These are phyloP conservation scores for Carnegiea gigantea DNA, from an alignment of 179 eudicot species.

Conservation along the genomic window DNA sequence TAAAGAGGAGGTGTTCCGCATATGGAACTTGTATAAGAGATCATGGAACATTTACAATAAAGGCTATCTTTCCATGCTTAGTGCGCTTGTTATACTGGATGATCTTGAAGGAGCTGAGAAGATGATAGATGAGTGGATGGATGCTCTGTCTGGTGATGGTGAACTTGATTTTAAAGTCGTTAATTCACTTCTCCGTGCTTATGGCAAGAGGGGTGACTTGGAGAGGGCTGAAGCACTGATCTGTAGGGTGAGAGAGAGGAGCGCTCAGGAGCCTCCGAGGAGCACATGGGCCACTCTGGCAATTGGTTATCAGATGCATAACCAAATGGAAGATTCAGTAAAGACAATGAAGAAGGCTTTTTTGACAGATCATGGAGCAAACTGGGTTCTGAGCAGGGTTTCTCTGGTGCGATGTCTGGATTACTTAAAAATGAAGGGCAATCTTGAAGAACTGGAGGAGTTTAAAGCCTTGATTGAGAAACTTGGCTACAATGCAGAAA, in stretches of 20 bases:
- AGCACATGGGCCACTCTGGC: slow-evolving; percentile 51
- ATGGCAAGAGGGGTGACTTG: slow-evolving; percentile 44
- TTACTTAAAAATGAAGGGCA: slow-evolving; percentile 39
- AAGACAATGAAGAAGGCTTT: slow-evolving; percentile 37
- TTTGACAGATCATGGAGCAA: background rate
- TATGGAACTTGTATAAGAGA: slow-evolving; percentile 43
- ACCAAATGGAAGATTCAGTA: slow-evolving; percentile 41
- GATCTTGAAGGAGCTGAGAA: slow-evolving; percentile 52
- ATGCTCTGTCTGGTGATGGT: slow-evolving; percentile 2
- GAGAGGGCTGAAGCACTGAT: slow-evolving; percentile 45
- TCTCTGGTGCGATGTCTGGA: slow-evolving; percentile 36
- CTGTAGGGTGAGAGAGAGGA: slow-evolving; percentile 22
- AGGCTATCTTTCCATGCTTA: slow-evolving; percentile 39
- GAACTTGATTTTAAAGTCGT: slow-evolving; percentile 32
- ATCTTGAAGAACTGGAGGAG: slow-evolving; percentile 30
- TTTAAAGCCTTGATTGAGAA: slow-evolving; percentile 24
- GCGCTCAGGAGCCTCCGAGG: slow-evolving; percentile 31
- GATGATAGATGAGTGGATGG: slow-evolving; percentile 36
- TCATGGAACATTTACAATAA: slow-evolving; percentile 28
- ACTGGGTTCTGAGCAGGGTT: slow-evolving; percentile 25
- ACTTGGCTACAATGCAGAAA: slow-evolving; percentile 6
- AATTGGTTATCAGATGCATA: slow-evolving; percentile 32
- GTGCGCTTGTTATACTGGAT: slow-evolving; percentile 44
- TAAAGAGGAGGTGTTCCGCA: slow-evolving; percentile 45
- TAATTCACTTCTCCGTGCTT: slow-evolving; percentile 38